Evolutionary conservation across 495 filamentous ascomycete species (phyloP).

Genomic region (Letharia columbiana): DNA sequence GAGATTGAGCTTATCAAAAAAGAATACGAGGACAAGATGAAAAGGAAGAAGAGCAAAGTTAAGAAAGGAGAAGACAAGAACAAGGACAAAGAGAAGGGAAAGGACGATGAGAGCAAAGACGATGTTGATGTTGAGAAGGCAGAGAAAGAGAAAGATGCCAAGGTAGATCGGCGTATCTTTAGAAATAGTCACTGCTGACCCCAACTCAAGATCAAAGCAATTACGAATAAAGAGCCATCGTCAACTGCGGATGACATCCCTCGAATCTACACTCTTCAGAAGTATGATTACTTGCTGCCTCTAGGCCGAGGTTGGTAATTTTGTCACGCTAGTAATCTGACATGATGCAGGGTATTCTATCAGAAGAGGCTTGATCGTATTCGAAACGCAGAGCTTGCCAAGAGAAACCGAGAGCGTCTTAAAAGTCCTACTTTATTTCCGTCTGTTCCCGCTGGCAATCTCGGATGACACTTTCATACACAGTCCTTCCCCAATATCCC

Average conservation of each 20-base stretch:
- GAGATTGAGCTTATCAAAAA: conserved; percentile 73
- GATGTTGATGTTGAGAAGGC: conserved; percentile 40
- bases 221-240: conserved; percentile 28
- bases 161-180: conserved; percentile 28
- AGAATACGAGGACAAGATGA: conserved; percentile 68
- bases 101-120: conserved; percentile 36
- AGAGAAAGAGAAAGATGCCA: conserved; percentile 51
- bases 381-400: conserved; percentile 69
- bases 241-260: conserved; percentile 43
- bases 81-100: conserved; percentile 33
- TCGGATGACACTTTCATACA: conserved; percentile 22
- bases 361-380: conserved; percentile 74
- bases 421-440: conserved; percentile 74
- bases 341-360: conserved; percentile 63
- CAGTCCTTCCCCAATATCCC: background rate
- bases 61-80: conserved; percentile 31
- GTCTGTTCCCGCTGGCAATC: conserved; percentile 63
- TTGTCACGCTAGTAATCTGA: conserved; percentile 21
- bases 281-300: conserved; percentile 41
- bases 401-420: conserved; percentile 71
- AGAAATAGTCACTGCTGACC: conserved; percentile 5
- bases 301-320: background rate
- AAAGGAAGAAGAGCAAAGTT: conserved; percentile 55
- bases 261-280: conserved; percentile 77
- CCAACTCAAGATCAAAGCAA: conserved; percentile 23